These are phyloP conservation scores for Scutellaria minor DNA, from an alignment of 257 asterid genomes.

Conservation along the genomic window DNA sequence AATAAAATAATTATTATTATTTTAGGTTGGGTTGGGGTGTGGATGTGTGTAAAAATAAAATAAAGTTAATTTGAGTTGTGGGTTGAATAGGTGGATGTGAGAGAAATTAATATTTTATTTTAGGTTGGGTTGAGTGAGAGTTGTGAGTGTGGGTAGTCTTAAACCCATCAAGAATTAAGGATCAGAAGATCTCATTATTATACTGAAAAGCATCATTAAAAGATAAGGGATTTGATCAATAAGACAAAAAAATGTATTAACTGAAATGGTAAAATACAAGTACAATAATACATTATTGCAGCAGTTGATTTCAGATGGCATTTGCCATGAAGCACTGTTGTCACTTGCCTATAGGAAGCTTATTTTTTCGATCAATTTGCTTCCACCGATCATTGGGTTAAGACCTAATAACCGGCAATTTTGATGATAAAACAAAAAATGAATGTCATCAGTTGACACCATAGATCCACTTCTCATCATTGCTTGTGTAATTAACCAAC, in stretches of 20 bases:
- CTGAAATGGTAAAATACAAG: conserved; percentile 21
- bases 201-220: neutral
- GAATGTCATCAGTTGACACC: conserved; percentile 60
- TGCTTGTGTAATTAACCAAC: conserved; percentile 79
- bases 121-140: too few relatives aligned
- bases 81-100: too few relatives aligned
- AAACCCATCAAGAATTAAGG: neutral
- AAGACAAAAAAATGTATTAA: conserved; percentile 25
- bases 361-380: conserved; percentile 43
- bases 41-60: too few relatives aligned
- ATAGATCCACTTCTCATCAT: conserved; percentile 92
- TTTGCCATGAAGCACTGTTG: conserved; percentile 13
- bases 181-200: neutral
- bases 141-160: too few relatives aligned
- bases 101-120: too few relatives aligned
- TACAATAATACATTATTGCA: conserved; percentile 46
- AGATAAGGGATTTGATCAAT: too few relatives aligned
- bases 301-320: conserved; percentile 35
- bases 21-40: too few relatives aligned
- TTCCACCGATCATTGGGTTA: conserved; percentile 25
- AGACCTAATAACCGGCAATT: conserved; percentile 1
- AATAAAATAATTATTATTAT: too few relatives aligned
- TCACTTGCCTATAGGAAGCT: conserved; percentile 43
- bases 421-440: conserved; percentile 1
- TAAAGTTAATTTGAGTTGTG: too few relatives aligned